Percentiles rank a stretch among this genome's conserved stretches.
These are phyloP conservation scores for Dactylellina parvicollis DNA, from an alignment of 2,329 filamentous ascomycete species.

Conservation along the genomic window DNA sequence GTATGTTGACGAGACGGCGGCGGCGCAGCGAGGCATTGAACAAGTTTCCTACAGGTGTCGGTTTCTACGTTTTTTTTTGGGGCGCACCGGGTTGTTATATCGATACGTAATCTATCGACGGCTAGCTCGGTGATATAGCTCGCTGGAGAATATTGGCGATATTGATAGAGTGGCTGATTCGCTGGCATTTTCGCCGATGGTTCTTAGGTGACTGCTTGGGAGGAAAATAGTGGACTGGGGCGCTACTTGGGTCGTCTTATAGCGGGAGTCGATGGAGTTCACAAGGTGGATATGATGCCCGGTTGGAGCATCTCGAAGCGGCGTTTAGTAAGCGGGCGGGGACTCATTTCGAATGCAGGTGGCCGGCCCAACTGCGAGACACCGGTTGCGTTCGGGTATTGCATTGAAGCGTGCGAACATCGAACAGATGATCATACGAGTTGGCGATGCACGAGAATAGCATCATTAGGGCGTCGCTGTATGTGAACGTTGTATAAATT, in stretches of 20 bases:
- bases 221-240: background rate
- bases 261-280: background rate
- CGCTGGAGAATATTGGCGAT: too few relatives aligned
- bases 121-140: background rate
- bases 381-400: background rate
- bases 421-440: too few relatives aligned
- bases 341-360: background rate
- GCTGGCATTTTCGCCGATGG: background rate
- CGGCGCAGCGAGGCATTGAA: conserved; percentile 14
- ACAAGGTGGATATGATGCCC: background rate
- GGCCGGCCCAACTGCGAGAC: background rate
- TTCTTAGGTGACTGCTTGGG: conserved; percentile 26
- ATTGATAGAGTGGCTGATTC: conserved; percentile 27
- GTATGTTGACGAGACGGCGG: conserved; percentile 23
- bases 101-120: conserved; percentile 6
- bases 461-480: background rate
- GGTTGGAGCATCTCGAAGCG: conserved; percentile 2
- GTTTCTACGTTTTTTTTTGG: background rate
- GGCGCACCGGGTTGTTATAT: background rate
- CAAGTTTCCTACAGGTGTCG: background rate
- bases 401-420: background rate
- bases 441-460: background rate
- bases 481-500: background rate
- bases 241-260: background rate
- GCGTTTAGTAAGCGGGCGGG: background rate